Evolutionary conservation across 768 basidiomycete species (phyloP), one percentile per base, ranked within the genome.

Genomic region (Kwoniella dejecticola): DNA sequence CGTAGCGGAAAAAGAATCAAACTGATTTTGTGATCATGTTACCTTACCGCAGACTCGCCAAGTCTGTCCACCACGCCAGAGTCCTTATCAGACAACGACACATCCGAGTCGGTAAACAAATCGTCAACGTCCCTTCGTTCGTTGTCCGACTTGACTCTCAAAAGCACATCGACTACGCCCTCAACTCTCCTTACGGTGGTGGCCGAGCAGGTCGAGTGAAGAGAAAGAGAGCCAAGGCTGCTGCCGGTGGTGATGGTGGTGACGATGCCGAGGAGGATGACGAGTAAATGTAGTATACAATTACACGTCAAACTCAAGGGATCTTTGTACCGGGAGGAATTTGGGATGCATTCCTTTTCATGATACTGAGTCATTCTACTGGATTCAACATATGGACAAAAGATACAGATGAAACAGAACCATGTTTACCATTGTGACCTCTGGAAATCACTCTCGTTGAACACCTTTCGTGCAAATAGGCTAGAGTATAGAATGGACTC

Each of bases 91-190:
- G 92, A 77, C 96, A 98, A 82, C 84, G 95, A 77, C 95, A 99
- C 85, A 98, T 99, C 80, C 93, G 94, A 89, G 96, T 98, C 78
- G 96, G 96, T 80, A 95, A 93, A 83, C 96, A 99, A 82, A 91
- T 97, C 67, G 96, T 99, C 83, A 93, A 96, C 82, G 90, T 97
- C 57, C 95, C 95, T 19, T 97, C 94, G 2, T 98, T 98, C 81
- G 90, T 97, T 79, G 95, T 99, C 72, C 92, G 96, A 82, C 89
- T 98, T 72, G 96, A 97, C 84, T 95, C 92, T 63, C 94, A 97
- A 85, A 98, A 98, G 82, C 96, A 99, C 86, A 95, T 99, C 80
- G 96, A 99, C 86, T 99, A 97, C 79, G 89, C 95, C 45, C 87
- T 94, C 71, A 94, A 89, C 61, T 96, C 93, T 65, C 94, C 95